These are phyloP conservation scores for Volvariella surrecta DNA, from an alignment of 1,284 basidiomycete genomes.

Conservation along the genomic window DNA sequence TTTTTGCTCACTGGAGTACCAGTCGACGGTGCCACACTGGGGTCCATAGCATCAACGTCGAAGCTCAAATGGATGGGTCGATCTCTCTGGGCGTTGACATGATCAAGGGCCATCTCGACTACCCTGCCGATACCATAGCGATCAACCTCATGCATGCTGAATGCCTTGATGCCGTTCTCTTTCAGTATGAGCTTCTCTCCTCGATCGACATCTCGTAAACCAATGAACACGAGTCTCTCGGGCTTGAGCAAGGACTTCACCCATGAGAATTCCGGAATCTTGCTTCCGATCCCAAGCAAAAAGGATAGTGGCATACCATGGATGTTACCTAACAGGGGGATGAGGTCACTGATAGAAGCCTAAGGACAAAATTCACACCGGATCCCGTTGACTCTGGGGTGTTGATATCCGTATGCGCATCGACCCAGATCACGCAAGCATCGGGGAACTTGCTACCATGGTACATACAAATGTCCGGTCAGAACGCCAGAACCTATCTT, in stretches of 20 bases:
- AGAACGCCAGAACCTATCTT: background rate
- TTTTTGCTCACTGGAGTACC: constrained; percentile 70
- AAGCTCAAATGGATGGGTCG: constrained; percentile 93
- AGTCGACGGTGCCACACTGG: constrained; percentile 91
- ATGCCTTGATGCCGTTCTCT: constrained; percentile 87
- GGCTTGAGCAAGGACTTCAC: constrained; percentile 67
- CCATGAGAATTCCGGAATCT: constrained; percentile 69
- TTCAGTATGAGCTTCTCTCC: constrained; percentile 87
- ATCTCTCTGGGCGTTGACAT: constrained; percentile 81
- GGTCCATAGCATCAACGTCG: constrained; percentile 94
- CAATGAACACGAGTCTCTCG: constrained; percentile 86
- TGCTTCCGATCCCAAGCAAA: constrained; percentile 66
- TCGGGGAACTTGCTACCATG: constrained; percentile 54
- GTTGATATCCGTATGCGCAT: constrained; percentile 95
- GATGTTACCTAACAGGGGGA: constrained; percentile 70
- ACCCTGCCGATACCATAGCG: constrained; percentile 93
- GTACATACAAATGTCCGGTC: background rate
- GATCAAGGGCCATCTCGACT: constrained; percentile 92
- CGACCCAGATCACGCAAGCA: constrained; percentile 88
- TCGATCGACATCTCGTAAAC: constrained; percentile 88
- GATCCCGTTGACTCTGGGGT: constrained; percentile 80
- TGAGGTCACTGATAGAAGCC: constrained; percentile 6
- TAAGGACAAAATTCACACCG: constrained; percentile 32
- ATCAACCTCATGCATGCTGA: constrained; percentile 98
- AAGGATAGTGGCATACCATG: constrained; percentile 99